phyloP scores from a whole-genome alignment of 106 monocot genomes.

The Posidonia australis region DNA sequence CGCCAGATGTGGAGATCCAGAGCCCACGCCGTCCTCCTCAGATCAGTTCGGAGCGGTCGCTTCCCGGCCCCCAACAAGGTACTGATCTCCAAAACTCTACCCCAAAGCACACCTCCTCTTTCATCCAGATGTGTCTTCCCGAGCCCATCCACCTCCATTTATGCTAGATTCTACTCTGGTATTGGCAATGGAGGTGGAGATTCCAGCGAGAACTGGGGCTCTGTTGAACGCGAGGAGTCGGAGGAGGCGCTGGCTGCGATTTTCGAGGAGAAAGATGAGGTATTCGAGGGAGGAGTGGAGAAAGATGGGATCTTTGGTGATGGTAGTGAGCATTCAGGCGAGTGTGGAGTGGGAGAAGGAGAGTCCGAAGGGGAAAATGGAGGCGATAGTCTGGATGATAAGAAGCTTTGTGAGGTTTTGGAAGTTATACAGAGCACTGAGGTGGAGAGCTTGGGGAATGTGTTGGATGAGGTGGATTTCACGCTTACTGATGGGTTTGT shows the following conservation, averaged over 20 bases:
- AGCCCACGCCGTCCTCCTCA: constrained; percentile 30
- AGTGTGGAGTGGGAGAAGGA: not conserved
- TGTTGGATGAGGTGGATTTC: constrained; percentile 35
- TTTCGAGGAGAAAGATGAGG: not conserved
- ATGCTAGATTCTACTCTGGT: too few relatives aligned
- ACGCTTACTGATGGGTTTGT: constrained; percentile 45
- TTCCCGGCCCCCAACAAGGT: not conserved
- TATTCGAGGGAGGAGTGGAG: not conserved
- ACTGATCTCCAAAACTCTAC: constrained; percentile 16
- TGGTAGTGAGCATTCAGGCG: not conserved
- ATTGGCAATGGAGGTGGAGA: not conserved
- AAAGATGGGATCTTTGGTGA: constrained; percentile 1
- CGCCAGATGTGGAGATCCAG: constrained; percentile 54
- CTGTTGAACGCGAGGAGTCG: not conserved
- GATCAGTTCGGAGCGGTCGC: constrained; percentile 1
- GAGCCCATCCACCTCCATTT: not conserved
- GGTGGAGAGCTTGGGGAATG: constrained; percentile 19
- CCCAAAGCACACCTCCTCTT: constrained; percentile 8
- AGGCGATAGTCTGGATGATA: constrained; percentile 12
- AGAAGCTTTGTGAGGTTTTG: constrained; percentile 34
- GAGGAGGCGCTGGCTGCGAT: not conserved
- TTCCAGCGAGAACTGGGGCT: not conserved
- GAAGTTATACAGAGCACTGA: constrained; percentile 25
- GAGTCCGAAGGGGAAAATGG: constrained; percentile 19
- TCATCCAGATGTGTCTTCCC: not conserved